Base-by-base conservation (phyloP, 2,329 filamentous ascomycete genomes). In the Scedosporium boydii region DNA sequence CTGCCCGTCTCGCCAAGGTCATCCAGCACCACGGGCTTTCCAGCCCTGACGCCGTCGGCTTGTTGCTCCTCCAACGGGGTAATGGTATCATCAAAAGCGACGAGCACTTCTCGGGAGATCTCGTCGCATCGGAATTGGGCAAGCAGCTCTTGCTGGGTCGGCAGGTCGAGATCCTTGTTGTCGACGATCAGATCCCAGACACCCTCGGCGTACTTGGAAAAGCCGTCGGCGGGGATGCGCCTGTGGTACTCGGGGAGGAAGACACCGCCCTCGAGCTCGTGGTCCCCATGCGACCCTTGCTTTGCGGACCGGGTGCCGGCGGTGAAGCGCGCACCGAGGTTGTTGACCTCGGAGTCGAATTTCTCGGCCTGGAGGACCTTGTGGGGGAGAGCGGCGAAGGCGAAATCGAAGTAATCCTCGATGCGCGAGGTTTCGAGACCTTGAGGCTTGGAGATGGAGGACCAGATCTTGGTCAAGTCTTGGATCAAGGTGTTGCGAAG, bases 131-230 rank as follows among this genome's bases (percentile, higher is more conserved):
- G 87, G 78, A 98, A 99, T 74, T 99, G 95, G 10, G 95, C 95
- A 61, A 99, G 82, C 56, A 99, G 82, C 74, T 99, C 95, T 76
- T 99, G 95, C 73, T 99, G 95, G 0, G 95, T 98, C 3, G 95
- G 95, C 64, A 99, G 77, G 75, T 99, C 95, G 62, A 99, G 81
- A 71, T 99, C 95, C 76, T 99, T 99, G 82, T 99, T 99, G 79
- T 93, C 90, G 69, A 96, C 93, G 71, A 99, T 99, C 76, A 98
- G 93, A 70, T 98, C 93, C 95, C 95, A 99, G 55, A 99, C 86
- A 48, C 93, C 91, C 72, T 95, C 87, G 0, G 95, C 93, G 69
- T 99, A 99, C 64, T 92, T 82, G 0, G 93, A 90, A 72, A 98
- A 95, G n/a, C 95, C 95, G 74, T 99, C 95, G 9, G 95, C 95